These are phyloP conservation scores for Salmacisia buchloeana DNA, from an alignment of 1,284 basidiomycete genomes.

Conservation along the genomic window DNA sequence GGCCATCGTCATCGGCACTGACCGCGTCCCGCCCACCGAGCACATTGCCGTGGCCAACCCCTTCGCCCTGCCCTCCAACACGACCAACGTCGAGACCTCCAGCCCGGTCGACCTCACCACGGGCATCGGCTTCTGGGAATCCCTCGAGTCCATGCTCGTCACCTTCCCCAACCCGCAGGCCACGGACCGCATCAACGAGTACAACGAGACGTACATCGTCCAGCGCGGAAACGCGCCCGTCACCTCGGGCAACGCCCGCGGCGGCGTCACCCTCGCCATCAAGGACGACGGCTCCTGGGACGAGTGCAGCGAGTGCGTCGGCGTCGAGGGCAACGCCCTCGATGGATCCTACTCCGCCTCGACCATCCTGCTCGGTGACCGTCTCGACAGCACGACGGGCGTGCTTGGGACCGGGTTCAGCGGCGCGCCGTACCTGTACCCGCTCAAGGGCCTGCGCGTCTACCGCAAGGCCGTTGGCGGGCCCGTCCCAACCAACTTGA, in stretches of 20 bases:
- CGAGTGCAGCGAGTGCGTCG: slow-evolving; percentile 60
- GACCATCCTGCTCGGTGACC: slow-evolving; percentile 55
- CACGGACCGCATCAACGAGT: slow-evolving; percentile 55
- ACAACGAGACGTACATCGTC: slow-evolving; percentile 60
- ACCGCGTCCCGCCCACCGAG: slow-evolving; percentile 9
- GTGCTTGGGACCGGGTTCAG: slow-evolving; percentile 59
- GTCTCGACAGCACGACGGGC: slow-evolving; percentile 59
- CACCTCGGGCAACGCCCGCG: slow-evolving; percentile 60
- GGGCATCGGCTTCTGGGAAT: slow-evolving; percentile 14
- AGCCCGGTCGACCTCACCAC: not conserved
- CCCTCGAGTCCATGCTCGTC: slow-evolving; percentile 58
- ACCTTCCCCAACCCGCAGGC: slow-evolving; percentile 57
- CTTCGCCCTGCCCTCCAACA: slow-evolving; percentile 13
- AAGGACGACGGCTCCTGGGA: slow-evolving; percentile 54
- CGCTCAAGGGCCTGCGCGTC: slow-evolving; percentile 1
- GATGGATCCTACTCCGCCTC: slow-evolving; percentile 60
- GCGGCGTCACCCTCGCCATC: slow-evolving; percentile 55
- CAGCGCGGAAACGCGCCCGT: slow-evolving; percentile 57
- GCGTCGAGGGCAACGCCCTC: slow-evolving; percentile 57
- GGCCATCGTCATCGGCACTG: not conserved
- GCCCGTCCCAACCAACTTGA: not conserved
- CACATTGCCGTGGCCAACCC: slow-evolving; percentile 10
- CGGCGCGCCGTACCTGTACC: not conserved
- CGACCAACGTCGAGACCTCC: slow-evolving; percentile 8
- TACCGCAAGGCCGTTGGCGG: slow-evolving; percentile 6